Evolutionary conservation across 1,139 yeast genomes (phyloP).

Genomic region (Ashbya aceris): DNA sequence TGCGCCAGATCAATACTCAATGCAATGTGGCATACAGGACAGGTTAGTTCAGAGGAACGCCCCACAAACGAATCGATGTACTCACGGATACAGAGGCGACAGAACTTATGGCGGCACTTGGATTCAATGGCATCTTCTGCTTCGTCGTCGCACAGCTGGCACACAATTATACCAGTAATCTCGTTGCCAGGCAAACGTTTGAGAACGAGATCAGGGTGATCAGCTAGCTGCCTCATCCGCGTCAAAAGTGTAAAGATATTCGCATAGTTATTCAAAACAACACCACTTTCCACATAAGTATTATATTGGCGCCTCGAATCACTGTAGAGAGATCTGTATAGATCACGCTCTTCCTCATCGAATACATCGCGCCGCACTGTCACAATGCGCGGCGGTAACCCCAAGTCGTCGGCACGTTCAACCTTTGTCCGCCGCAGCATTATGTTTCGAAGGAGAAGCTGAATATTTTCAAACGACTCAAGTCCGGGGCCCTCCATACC

Average conservation of each 20-base stretch:
- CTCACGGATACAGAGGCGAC: slow-evolving; percentile 85
- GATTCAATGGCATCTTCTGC: slow-evolving; percentile 96
- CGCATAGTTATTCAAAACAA: slow-evolving; percentile 89
- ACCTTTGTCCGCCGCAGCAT: slow-evolving; percentile 92
- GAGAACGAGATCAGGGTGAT: slow-evolving; percentile 91
- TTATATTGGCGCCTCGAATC: slow-evolving; percentile 77
- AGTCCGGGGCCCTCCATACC: slow-evolving; percentile 78
- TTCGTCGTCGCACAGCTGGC: slow-evolving; percentile 93
- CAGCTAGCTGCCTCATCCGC: slow-evolving; percentile 95
- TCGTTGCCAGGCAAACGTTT: slow-evolving; percentile 34
- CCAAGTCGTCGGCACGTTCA: slow-evolving; percentile 94
- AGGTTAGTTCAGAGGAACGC: slow-evolving; percentile 50
- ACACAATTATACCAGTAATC: slow-evolving; percentile 58
- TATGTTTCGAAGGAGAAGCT: slow-evolving; percentile 59
- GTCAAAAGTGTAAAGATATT: slow-evolving; percentile 92
- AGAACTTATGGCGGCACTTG: slow-evolving; percentile 85
- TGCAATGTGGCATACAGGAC: slow-evolving; percentile 95
- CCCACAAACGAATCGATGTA: slow-evolving; percentile 79
- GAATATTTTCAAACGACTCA: slow-evolving; percentile 67
- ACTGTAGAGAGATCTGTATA: slow-evolving; percentile 77
- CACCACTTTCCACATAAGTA: slow-evolving; percentile 88
- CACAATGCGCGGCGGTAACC: slow-evolving; percentile 89
- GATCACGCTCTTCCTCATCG: slow-evolving; percentile 89
- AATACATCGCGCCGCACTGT: slow-evolving; percentile 78
- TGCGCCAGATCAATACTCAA: slow-evolving; percentile 83